A percentile compares a stretch with the other conserved stretches of the same genome.
Conservation (phyloP, 345 rosid species). For the Bruguiera gymnorhiza region DNA sequence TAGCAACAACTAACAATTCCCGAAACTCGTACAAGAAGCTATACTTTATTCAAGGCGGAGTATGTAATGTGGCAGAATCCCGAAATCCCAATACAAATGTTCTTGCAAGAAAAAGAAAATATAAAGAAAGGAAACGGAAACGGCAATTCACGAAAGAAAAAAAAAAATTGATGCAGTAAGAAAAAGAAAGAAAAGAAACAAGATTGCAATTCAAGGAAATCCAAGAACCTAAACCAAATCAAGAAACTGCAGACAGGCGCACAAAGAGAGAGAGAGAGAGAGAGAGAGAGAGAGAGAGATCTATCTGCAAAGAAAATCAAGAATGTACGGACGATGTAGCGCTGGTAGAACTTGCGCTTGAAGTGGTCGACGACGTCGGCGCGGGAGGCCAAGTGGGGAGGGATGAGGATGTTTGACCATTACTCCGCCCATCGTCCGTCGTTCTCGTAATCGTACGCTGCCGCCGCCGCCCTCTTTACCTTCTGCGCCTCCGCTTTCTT, state of each 20-base stretch:
- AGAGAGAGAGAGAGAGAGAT: not conserved
- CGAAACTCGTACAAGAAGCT: not conserved
- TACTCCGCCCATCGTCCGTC: conserved; percentile 87
- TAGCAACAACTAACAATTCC: not conserved
- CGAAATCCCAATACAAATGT: not conserved
- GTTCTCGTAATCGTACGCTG: conserved; percentile 81
- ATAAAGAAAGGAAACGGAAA: not conserved
- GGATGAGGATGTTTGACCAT: conserved; percentile 90
- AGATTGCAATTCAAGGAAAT: not conserved
- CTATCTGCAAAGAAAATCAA: too few relatives aligned
- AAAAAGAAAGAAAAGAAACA: too few relatives aligned
- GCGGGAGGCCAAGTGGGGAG: conserved; percentile 86
- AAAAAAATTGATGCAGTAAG: too few relatives aligned
- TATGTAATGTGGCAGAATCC: not conserved
- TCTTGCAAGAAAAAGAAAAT: not conserved
- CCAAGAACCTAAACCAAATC: not conserved
- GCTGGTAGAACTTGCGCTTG: conserved; percentile 98
- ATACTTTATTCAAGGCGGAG: not conserved
- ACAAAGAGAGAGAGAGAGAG: not conserved
- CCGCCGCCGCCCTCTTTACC: conserved; percentile 73
- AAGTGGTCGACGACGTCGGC: conserved; percentile 78
- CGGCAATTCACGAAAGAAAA: not conserved
- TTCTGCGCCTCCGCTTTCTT: conserved; percentile 78
- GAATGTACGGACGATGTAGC: conserved; percentile 51
- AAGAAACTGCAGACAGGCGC: too few relatives aligned